A percentile compares a stretch with the other conserved stretches of the same genome.
Evolutionary conservation across 2,329 filamentous ascomycete species (phyloP).

Genomic region (Karstenula rhodostoma): DNA sequence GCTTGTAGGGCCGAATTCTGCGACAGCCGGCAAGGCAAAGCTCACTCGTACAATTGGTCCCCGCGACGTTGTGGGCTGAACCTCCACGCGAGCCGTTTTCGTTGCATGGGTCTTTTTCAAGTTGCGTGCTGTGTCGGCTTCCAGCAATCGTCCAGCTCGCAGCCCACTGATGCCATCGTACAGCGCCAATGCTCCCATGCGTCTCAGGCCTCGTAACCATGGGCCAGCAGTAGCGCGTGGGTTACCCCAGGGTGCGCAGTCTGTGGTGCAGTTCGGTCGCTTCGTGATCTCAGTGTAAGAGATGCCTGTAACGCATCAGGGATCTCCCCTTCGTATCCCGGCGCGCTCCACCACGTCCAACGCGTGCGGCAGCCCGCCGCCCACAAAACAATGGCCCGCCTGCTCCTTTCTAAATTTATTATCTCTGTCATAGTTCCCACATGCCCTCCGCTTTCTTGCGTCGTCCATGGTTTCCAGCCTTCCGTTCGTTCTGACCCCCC

Average conservation of each 20-base stretch:
- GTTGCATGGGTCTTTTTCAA: slow-evolving; percentile 15
- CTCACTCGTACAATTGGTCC: slow-evolving; percentile 1
- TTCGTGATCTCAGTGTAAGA: slow-evolving; percentile 33
- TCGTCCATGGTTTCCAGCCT: slow-evolving; percentile 33
- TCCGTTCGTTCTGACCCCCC: slow-evolving; percentile 31
- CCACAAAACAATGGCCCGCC: slow-evolving; percentile 45
- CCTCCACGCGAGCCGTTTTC: slow-evolving; percentile 25
- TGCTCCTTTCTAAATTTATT: slow-evolving; percentile 44
- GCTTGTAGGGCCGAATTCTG: slow-evolving; percentile 19
- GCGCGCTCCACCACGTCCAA: slow-evolving; percentile 42
- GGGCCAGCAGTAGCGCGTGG: slow-evolving; percentile 26
- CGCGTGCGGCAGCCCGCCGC: slow-evolving; percentile 41
- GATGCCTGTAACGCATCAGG: slow-evolving; percentile 43
- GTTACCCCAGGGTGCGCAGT: slow-evolving; percentile 27
- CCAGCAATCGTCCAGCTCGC: slow-evolving; percentile 11
- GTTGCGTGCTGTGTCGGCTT: neutral
- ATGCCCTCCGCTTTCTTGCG: slow-evolving; percentile 30
- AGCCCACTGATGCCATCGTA: slow-evolving; percentile 34
- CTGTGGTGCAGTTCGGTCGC: slow-evolving; percentile 36
- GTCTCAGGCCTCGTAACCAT: slow-evolving; percentile 18
- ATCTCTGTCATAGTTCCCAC: slow-evolving; percentile 41
- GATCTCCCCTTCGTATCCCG: slow-evolving; percentile 32
- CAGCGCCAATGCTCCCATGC: slow-evolving; percentile 37
- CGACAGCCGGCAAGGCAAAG: slow-evolving; percentile 11
- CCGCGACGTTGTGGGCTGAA: slow-evolving; percentile 17